Evolutionary conservation across 2,329 filamentous ascomycete species (phyloP).

Genomic region (Fusarium sublunatum): DNA sequence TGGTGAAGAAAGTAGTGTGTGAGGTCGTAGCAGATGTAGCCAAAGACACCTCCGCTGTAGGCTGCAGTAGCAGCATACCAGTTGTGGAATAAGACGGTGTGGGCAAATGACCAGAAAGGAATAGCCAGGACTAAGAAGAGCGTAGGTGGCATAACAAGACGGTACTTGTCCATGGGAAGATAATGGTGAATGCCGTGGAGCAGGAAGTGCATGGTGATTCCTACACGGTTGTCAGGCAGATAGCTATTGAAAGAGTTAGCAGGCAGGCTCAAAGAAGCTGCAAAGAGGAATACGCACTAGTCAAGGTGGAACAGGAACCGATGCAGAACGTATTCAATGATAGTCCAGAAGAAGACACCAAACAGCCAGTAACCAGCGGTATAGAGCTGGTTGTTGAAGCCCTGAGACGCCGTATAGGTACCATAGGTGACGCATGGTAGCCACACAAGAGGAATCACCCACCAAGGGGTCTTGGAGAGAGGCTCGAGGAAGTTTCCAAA

Average conservation of each 20-base stretch:
- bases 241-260: constrained; percentile 65
- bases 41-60: constrained; percentile 91
- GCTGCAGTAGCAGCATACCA: constrained; percentile 84
- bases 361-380: constrained; percentile 72
- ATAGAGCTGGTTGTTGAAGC: constrained; percentile 62
- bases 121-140: constrained; percentile 85
- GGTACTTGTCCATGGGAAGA: constrained; percentile 97
- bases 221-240: constrained; percentile 91
- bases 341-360: constrained; percentile 84
- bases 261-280: background rate
- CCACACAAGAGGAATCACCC: constrained; percentile 86
- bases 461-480: constrained; percentile 96
- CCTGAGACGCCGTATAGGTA: constrained; percentile 71
- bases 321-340: constrained; percentile 90
- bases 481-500: constrained; percentile 99
- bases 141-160: constrained; percentile 95
- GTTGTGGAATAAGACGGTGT: constrained; percentile 82
- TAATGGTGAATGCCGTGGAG: constrained; percentile 98
- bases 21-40: constrained; percentile 95
- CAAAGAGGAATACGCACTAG: constrained; percentile 67
- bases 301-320: constrained; percentile 95
- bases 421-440: constrained; percentile 82
- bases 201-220: constrained; percentile 87
- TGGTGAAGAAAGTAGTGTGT: constrained; percentile 99
- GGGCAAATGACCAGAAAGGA: constrained; percentile 94